These are phyloP conservation scores for Biancaea sappan DNA, from an alignment of 306 rosid genomes.

Conservation along the genomic window DNA sequence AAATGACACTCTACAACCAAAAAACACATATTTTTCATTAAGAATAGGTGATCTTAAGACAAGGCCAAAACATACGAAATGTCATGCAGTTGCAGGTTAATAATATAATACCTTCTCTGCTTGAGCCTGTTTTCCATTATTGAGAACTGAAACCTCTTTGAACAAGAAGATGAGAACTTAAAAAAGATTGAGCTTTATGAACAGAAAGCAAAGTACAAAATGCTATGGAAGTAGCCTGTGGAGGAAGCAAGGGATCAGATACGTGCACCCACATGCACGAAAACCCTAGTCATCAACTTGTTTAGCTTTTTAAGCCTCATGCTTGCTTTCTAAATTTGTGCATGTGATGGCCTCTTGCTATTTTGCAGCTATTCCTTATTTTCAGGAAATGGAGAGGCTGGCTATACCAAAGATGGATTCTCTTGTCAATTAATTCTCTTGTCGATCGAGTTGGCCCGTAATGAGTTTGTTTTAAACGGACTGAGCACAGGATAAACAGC, in stretches of 20 bases:
- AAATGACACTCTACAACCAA: constrained; percentile 44
- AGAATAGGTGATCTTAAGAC: background rate
- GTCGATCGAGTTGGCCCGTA: too few species aligned
- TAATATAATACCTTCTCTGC: constrained; percentile 43
- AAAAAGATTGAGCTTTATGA: constrained; percentile 2
- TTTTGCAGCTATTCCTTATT: background rate
- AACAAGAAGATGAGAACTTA: constrained; percentile 24
- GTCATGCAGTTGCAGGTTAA: background rate
- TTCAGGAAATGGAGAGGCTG: too few species aligned
- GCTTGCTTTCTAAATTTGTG: constrained; percentile 1
- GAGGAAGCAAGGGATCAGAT: constrained; percentile 56
- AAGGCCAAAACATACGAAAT: background rate
- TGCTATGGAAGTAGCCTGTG: constrained; percentile 43
- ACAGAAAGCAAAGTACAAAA: constrained; percentile 49
- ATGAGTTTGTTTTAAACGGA: too few species aligned
- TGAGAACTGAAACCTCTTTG: constrained; percentile 11
- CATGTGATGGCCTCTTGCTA: background rate
- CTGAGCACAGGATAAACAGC: too few species aligned
- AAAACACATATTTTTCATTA: background rate
- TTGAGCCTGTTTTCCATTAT: constrained; percentile 37
- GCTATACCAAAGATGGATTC: too few species aligned
- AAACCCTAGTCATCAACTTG: constrained; percentile 33
- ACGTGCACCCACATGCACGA: constrained; percentile 26
- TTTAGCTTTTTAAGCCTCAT: constrained; percentile 22
- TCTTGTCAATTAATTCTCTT: too few species aligned